Conservation (phyloP, 495 filamentous ascomycete species). For the Penicillium riverlandense region DNA sequence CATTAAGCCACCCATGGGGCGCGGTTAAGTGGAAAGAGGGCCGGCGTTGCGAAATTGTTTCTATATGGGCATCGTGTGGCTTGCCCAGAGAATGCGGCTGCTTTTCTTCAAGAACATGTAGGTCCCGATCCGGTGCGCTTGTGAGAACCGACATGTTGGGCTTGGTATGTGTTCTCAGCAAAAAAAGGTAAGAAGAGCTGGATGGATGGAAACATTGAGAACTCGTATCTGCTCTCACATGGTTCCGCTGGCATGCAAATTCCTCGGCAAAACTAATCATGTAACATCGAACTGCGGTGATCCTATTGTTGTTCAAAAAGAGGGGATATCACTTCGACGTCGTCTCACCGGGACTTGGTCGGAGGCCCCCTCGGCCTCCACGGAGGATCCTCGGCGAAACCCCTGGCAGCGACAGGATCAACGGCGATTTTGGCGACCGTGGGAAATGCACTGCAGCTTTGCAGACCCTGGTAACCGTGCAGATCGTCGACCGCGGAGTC, state of each 20-base stretch:
- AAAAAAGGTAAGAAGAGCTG: not conserved
- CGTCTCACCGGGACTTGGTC: slow-evolving; percentile 8
- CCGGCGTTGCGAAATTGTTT: slow-evolving; percentile 14
- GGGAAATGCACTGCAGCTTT: too few relatives aligned
- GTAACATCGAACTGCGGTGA: not conserved
- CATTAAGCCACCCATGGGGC: slow-evolving; percentile 49
- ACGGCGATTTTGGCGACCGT: not conserved
- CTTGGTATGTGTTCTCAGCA: not conserved
- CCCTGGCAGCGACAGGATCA: not conserved
- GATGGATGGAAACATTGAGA: not conserved
- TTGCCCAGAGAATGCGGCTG: not conserved
- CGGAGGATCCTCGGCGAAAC: slow-evolving; percentile 21
- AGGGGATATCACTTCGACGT: too few relatives aligned
- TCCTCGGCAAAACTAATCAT: slow-evolving; percentile 4
- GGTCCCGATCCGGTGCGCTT: not conserved
- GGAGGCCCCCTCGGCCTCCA: slow-evolving; percentile 9
- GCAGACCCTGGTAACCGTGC: too few relatives aligned
- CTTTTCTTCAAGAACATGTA: not conserved
- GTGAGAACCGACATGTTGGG: slow-evolving; percentile 6
- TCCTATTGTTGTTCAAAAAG: not conserved
- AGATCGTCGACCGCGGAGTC: not conserved
- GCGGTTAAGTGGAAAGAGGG: slow-evolving; percentile 46
- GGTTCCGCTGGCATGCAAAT: not conserved
- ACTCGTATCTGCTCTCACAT: not conserved
- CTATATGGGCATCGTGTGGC: not conserved